Evolutionary conservation across 495 filamentous ascomycete genomes (phyloP), one percentile per base, ranked within the genome.

Genomic region (Hypoxylon crocopeplum): DNA sequence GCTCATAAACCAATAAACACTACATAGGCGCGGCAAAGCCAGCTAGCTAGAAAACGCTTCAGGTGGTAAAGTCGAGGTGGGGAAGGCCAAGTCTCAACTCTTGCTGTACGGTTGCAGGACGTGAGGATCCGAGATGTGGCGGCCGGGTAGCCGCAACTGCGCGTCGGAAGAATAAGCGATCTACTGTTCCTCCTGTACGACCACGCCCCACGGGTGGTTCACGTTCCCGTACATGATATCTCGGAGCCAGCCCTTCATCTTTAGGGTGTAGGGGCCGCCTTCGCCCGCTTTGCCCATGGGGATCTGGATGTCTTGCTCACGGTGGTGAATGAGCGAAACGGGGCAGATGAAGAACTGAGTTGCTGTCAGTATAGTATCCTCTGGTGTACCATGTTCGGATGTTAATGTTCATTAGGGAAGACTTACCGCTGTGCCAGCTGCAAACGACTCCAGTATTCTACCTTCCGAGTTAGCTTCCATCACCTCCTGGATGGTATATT

Each of bases 181-280:
- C 45, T 60, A 72, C 10, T 65, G 49, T 61, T 80, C 69, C 69
- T 89, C 84, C 42, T 88, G 78, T 44, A 96, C 82, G 19, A 90
- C 81, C 55, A 91, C 79, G 19, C 84, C 85, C 92, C 92, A 96
- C 44, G 88, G 84, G 64, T 96, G 89, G 45, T 85, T 69, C 69
- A 86, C 87, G 62, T 84, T 87, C 46, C 92, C 92, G 71, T 85
- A 97, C 89, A 94, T 95, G 71, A 96, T 93, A 34, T 86, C 84
- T 69, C 75, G 76, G 49, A 97, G 76, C 90, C 90, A 94, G 2
- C 72, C 74, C 81, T 93, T 96, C 71, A 96, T 74, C 67, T 82
- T 73, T 34, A 76, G 71, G 2, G 90, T 86, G 72, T 91, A 91
- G 1, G 55, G 49, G 16, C 88, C 89, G 21, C 76, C 81, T 48